phyloP scores from a whole-genome alignment of 257 asterid species.

The Jacaranda copaia region DNA sequence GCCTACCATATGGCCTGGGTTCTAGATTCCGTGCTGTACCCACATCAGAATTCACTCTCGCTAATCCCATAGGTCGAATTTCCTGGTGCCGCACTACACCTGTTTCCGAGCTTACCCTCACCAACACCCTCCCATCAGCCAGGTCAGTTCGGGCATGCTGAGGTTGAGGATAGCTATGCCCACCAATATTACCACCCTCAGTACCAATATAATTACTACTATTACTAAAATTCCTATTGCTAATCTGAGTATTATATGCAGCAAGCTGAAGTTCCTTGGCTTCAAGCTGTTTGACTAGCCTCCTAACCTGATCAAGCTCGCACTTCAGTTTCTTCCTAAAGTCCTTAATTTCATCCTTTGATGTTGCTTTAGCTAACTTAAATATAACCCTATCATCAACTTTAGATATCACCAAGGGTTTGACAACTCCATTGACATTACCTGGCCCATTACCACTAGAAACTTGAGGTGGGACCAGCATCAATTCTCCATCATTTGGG shows the following conservation, averaged over 20 bases:
- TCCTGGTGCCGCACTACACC: slow-evolving; percentile 44
- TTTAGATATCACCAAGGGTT: slow-evolving; percentile 54
- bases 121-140: slow-evolving; percentile 51
- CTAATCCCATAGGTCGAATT: slow-evolving; percentile 44
- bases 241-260: slow-evolving; percentile 45
- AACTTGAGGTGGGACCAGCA: slow-evolving; percentile 14
- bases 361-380: slow-evolving; percentile 52
- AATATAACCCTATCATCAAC: slow-evolving; percentile 72
- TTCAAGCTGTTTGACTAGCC: slow-evolving; percentile 52
- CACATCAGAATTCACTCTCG: slow-evolving; percentile 58
- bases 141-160: slow-evolving; percentile 42
- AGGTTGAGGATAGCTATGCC: slow-evolving; percentile 46
- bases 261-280: slow-evolving; percentile 66
- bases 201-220: slow-evolving; percentile 44
- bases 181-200: slow-evolving; percentile 51
- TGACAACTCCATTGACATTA: slow-evolving; percentile 35
- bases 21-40: slow-evolving; percentile 59
- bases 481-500: slow-evolving; percentile 23
- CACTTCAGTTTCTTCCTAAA: slow-evolving; percentile 59
- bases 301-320: slow-evolving; percentile 73
- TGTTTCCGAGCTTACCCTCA: slow-evolving; percentile 61
- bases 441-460: slow-evolving; percentile 34
- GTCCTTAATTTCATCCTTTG: slow-evolving; percentile 59
- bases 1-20: slow-evolving; percentile 63
- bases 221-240: slow-evolving; percentile 43